Conservation (phyloP, 73 alveolate species). For the Symbiodinium natans region DNA sequence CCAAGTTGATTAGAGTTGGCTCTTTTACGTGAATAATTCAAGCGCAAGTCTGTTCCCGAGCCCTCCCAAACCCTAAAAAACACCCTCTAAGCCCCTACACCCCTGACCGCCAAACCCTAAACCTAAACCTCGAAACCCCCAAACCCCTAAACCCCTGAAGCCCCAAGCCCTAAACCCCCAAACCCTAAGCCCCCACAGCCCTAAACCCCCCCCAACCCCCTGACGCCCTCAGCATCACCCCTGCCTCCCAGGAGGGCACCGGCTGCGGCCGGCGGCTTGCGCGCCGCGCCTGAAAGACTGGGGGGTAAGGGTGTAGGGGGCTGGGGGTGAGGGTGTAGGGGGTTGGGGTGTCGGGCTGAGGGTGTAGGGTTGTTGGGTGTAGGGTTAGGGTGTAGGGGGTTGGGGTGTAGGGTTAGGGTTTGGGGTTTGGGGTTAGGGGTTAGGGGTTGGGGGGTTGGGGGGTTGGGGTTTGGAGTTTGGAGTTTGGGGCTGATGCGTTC, state of each 20-base stretch:
- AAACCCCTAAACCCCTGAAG: too few species aligned
- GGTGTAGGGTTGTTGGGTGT: too few species aligned
- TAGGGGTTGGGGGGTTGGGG: too few species aligned
- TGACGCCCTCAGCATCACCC: not conserved
- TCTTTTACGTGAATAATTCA: too few species aligned
- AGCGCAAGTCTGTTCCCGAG: too few species aligned
- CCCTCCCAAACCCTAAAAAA: not conserved
- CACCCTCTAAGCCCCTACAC: too few species aligned
- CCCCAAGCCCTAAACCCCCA: not conserved
- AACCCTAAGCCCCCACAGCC: not conserved
- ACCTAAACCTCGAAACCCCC: not conserved
- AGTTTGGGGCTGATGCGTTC: too few species aligned
- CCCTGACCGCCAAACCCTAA: not conserved
- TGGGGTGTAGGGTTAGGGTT: too few species aligned
- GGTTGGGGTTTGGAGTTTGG: too few species aligned
- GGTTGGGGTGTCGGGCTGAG: too few species aligned
- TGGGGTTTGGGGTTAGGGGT: too few species aligned
- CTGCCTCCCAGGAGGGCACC: conserved; percentile 92
- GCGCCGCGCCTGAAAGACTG: conserved; percentile 37
- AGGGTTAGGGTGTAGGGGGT: too few species aligned
- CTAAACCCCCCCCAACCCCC: not conserved
- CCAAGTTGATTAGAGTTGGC: not conserved
- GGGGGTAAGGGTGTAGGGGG: not conserved
- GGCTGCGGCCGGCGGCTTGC: conserved; percentile 54
- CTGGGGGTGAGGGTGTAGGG: not conserved